Percentiles rank a stretch among this genome's conserved stretches.
phyloP scores from a whole-genome alignment of 1,284 basidiomycete genomes.

The Puccinia triticina region DNA sequence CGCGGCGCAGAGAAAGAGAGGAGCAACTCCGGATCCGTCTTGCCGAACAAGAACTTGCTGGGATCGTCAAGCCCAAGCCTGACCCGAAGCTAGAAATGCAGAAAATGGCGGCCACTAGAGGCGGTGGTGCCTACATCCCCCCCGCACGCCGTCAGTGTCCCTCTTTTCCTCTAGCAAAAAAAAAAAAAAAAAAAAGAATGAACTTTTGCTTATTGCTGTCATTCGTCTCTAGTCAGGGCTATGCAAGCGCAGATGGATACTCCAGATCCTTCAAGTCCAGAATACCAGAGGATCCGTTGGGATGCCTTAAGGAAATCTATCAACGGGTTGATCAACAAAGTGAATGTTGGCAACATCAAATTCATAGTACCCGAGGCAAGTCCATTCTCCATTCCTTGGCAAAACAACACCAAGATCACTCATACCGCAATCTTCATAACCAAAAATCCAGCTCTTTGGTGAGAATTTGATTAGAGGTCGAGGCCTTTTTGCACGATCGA shows the following conservation, averaged over 20 bases:
- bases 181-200: too few species aligned
- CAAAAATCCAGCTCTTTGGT: constrained; percentile 67
- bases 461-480: constrained; percentile 90
- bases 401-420: background rate
- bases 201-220: background rate
- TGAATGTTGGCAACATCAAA: constrained; percentile 84
- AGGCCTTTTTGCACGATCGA: constrained; percentile 83
- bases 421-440: background rate
- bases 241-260: constrained; percentile 78
- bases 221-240: constrained; percentile 69
- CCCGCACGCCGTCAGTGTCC: constrained; percentile 70
- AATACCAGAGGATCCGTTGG: constrained; percentile 95
- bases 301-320: constrained; percentile 96
- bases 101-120: constrained; percentile 64
- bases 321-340: constrained; percentile 98
- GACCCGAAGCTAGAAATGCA: constrained; percentile 59
- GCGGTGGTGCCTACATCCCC: constrained; percentile 95
- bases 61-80: constrained; percentile 56
- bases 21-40: constrained; percentile 73
- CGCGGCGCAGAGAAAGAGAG: constrained; percentile 74
- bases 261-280: constrained; percentile 81
- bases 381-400: background rate
- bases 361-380: constrained; percentile 80
- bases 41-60: constrained; percentile 73
- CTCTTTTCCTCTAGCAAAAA: background rate